phyloP scores from a whole-genome alignment of 352 stramenopile species.

The Detonula confervacea region DNA sequence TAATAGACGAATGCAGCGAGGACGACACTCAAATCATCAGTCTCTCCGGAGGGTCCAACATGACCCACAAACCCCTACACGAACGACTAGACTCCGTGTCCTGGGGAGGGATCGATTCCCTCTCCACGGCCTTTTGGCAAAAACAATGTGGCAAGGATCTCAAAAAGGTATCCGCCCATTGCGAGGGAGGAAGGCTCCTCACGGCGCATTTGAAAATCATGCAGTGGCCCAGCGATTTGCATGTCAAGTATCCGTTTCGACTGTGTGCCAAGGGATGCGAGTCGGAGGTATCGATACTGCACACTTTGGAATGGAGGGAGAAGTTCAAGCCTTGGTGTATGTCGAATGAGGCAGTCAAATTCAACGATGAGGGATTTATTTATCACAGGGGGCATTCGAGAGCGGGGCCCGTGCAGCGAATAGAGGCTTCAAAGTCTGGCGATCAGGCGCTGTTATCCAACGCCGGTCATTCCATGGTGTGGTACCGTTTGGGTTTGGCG shows the following conservation, averaged over 20 bases:
- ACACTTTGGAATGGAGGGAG: slow-evolving; percentile 76
- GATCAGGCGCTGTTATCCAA: slow-evolving; percentile 14
- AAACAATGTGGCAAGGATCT: slow-evolving; percentile 6
- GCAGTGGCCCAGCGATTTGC: slow-evolving; percentile 58
- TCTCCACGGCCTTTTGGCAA: slow-evolving; percentile 29
- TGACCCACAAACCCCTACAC: slow-evolving; percentile 17
- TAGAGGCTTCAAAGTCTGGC: slow-evolving; percentile 7
- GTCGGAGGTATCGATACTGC: slow-evolving; percentile 62
- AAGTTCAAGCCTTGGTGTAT: slow-evolving; percentile 73
- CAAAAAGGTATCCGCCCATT: background rate
- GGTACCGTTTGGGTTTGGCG: slow-evolving; percentile 46
- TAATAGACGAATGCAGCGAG: background rate
- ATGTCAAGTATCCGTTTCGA: slow-evolving; percentile 67
- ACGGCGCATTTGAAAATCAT: slow-evolving; percentile 72
- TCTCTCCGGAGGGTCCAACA: slow-evolving; percentile 5
- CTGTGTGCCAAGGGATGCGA: slow-evolving; percentile 62
- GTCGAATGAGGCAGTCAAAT: slow-evolving; percentile 44
- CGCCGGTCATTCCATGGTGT: slow-evolving; percentile 64
- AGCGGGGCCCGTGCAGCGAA: slow-evolving; percentile 13
- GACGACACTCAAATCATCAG: slow-evolving; percentile 10
- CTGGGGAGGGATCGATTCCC: slow-evolving; percentile 40
- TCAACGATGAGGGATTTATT: slow-evolving; percentile 67
- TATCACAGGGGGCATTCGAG: slow-evolving; percentile 63
- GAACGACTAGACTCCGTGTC: slow-evolving; percentile 37
- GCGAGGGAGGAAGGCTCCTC: slow-evolving; percentile 27